Evolutionary conservation across 2,329 filamentous ascomycete genomes (phyloP), one percentile per base, ranked within the genome.

Genomic region (Sarocladiaceae sp.): DNA sequence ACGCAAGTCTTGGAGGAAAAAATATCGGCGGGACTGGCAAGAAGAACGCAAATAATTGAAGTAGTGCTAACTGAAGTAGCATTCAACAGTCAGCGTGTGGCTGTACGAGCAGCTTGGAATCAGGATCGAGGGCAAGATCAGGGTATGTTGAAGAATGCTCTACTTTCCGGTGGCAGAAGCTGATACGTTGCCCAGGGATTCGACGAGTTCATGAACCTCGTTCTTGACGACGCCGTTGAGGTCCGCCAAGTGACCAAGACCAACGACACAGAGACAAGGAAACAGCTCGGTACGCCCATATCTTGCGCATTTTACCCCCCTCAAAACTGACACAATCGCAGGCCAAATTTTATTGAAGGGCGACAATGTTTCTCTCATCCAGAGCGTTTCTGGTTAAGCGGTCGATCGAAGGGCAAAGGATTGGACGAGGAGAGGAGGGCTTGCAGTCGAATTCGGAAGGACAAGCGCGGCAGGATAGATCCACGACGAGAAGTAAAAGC

Each of bases 121-220:
- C 65, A 82, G 94, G 55, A 97, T 99, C 65, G 92, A 97, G 74
- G 94, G 94, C 56, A 96, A 93, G 75, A 96, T 99, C 59, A 83
- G 94, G 64, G 93, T 96, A 70, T 57, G 85, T 71, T 37, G n/a
- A 64, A 52, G 64, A 54, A 48, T 17, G n/a, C 7, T n/a, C 23
- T 37, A 2, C 56, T 17, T 48, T 23, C n/a, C n/a, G n/a, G n/a
- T n/a, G 15, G 29, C 47, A 36, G 31, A 11, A 13, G 20, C 37
- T 46, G 33, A n/a, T 13, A 20, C 12, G 12, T 7, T 8, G 13
- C 11, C 12, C 26, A 96, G 91, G 92, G 94, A 13, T 99, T 99
- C 60, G 94, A 99, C 68, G 94, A 99, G 71, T 99, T 97, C 75
- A 97, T 99, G 92, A 99, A 99, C 74, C 78, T 99, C 48, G 94